Evolutionary conservation across 345 rosid species (phyloP), one percentile per base, ranked within the genome.

Genomic region (Eucalyptus dawsonii): DNA sequence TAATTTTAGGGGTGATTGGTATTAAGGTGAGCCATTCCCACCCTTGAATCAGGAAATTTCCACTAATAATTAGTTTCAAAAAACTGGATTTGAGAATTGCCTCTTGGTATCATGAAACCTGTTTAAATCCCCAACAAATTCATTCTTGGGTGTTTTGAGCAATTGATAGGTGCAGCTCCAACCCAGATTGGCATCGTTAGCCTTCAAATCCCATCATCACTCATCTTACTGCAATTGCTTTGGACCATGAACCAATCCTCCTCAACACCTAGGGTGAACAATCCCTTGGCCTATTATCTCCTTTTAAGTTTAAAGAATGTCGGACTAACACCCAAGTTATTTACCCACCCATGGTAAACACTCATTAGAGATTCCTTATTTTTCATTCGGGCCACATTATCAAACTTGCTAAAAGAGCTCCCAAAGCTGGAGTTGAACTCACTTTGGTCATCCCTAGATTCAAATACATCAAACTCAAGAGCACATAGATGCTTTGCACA

Each of bases 1-100:
- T 31, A 31, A 67, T 15, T 67, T 9, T 67, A 31, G 25, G 58
- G 58, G 25, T 53, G 58, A 53, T 53, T 0, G 5, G 0, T 53
- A 53, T 53, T 53, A 53, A 53, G 58, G 58, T 53, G 58, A 53
- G 1, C 5, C 11, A 53, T 53, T 21, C 58, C 25, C 58, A 4
- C 0, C 58, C 58, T 53, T 0, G 0, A 53, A 53, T 53, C 1
- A 0, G 2, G 0, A 53, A 53, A 5, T 53, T 53, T 53, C 11
- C 0, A 53, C 24, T 19, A 19, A 19, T 53, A 53, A 53, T 0
- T 3, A 53, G 1, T 53, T 53, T 53, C 0, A 53, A 53, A 19
- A 53, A 53, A 19, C 0, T 53, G 5, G 5, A 19, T 2, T 53
- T 53, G 11, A 53, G 58, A 53, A 53, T 53, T 53, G 58, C 2